Evolutionary conservation across 495 filamentous ascomycete genomes (phyloP).

Genomic region (Daldinia concentrica): DNA sequence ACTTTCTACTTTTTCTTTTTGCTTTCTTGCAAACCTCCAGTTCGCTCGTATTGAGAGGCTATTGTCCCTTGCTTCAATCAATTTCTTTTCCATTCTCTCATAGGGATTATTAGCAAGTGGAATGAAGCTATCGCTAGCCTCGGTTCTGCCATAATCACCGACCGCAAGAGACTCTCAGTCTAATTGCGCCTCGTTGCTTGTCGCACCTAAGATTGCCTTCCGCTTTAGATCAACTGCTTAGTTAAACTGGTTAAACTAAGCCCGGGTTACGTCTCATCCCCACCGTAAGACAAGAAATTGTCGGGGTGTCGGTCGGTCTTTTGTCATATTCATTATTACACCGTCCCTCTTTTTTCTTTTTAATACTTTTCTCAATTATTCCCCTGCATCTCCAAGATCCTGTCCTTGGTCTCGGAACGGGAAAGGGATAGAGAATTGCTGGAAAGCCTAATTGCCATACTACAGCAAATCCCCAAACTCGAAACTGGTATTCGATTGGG

Average conservation of each 20-base stretch:
- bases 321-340: conserved; percentile 11
- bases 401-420: conserved; percentile 15
- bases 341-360: conserved; percentile 12
- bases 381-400: not conserved
- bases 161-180: conserved; percentile 10
- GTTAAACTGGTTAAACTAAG: conserved; percentile 4
- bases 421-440: conserved; percentile 13
- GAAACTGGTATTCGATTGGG: conserved; percentile 11
- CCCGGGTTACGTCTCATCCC: conserved; percentile 10
- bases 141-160: not conserved
- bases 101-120: conserved; percentile 25
- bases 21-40: not conserved
- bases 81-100: conserved; percentile 19
- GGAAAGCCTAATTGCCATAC: conserved; percentile 3
- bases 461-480: conserved; percentile 1
- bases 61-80: conserved; percentile 29
- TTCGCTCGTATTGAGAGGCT: conserved; percentile 9
- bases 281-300: conserved; percentile 10
- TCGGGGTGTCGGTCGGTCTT: conserved; percentile 8
- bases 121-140: conserved; percentile 23
- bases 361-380: not conserved
- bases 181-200: conserved; percentile 25
- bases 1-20: conserved; percentile 8
- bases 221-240: conserved; percentile 13
- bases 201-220: conserved; percentile 10